Percentiles rank a stretch among this genome's conserved stretches.
These are phyloP conservation scores for Epicoccum nigrum DNA, from an alignment of 2,329 filamentous ascomycete species.

Conservation along the genomic window DNA sequence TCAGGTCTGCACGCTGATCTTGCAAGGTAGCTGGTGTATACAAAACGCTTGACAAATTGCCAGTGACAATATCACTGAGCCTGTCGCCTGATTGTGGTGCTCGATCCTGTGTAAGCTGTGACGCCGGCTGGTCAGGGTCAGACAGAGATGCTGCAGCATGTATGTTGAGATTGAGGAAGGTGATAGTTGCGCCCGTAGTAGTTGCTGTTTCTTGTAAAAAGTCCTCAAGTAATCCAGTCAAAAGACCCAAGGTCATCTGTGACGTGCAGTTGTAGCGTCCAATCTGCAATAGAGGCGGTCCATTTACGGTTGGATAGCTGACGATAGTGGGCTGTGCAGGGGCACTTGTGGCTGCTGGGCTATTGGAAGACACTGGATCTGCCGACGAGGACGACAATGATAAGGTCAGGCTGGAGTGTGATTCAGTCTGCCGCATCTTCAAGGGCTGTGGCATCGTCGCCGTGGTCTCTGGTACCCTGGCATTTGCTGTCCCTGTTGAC, in stretches of 20 bases:
- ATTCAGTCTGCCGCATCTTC: constrained; percentile 1
- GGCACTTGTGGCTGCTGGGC: constrained; percentile 4
- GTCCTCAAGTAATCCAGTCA: constrained; percentile 58
- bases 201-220: constrained; percentile 62
- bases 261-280: constrained; percentile 62
- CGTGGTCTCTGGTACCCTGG: constrained; percentile 21
- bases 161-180: constrained; percentile 63
- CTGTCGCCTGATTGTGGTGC: constrained; percentile 55
- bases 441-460: constrained; percentile 3
- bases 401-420: not conserved
- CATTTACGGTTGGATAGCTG: constrained; percentile 28
- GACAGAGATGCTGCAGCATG: constrained; percentile 57
- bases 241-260: constrained; percentile 56
- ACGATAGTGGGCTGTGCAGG: constrained; percentile 23
- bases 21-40: constrained; percentile 61
- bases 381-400: not conserved
- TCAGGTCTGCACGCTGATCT: constrained; percentile 62
- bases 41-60: constrained; percentile 56
- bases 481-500: constrained; percentile 25
- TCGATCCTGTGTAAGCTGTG: constrained; percentile 47
- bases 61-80: constrained; percentile 56
- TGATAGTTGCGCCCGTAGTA: constrained; percentile 60
- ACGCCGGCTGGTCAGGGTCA: constrained; percentile 51
- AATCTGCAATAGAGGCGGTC: constrained; percentile 50
- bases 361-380: not conserved